A percentile compares a stretch with the other conserved stretches of the same genome.
These are phyloP conservation scores for Glutinoglossum americanum DNA, from an alignment of 495 filamentous ascomycete species.

Conservation along the genomic window DNA sequence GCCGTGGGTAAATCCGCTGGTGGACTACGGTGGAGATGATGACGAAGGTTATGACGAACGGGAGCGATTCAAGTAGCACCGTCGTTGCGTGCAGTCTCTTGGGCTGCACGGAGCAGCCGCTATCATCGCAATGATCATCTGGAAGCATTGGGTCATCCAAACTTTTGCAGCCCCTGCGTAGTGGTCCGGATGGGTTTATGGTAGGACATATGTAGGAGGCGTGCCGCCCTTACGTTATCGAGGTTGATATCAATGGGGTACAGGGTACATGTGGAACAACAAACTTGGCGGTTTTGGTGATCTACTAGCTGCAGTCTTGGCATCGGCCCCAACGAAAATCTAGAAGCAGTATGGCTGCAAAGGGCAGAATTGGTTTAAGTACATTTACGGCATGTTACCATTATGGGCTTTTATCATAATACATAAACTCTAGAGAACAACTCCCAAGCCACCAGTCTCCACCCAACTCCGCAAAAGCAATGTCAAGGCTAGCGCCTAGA, in stretches of 20 bases:
- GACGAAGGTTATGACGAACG: slow-evolving; percentile 41
- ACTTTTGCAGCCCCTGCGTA: neutral
- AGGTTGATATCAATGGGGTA: no score
- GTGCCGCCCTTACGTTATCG: neutral
- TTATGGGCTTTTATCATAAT: neutral
- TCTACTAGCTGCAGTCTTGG: no score
- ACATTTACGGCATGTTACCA: neutral
- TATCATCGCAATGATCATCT: slow-evolving; percentile 21
- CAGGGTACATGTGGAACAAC: no score
- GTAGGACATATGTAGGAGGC: neutral
- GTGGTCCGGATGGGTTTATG: neutral
- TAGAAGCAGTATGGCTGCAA: no score
- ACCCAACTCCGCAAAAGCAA: neutral
- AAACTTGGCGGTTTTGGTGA: no score
- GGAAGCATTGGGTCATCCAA: neutral
- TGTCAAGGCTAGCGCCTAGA: neutral
- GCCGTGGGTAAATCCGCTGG: slow-evolving; percentile 39
- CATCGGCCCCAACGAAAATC: no score
- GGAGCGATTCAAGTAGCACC: slow-evolving; percentile 26
- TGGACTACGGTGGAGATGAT: slow-evolving; percentile 31
- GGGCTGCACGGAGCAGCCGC: slow-evolving; percentile 15
- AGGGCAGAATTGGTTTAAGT: no score
- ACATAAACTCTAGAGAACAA: neutral
- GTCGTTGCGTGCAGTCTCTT: slow-evolving; percentile 10
- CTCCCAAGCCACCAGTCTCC: neutral